phyloP scores from a whole-genome alignment of 768 basidiomycete genomes.

The Mycena sanguinolenta region DNA sequence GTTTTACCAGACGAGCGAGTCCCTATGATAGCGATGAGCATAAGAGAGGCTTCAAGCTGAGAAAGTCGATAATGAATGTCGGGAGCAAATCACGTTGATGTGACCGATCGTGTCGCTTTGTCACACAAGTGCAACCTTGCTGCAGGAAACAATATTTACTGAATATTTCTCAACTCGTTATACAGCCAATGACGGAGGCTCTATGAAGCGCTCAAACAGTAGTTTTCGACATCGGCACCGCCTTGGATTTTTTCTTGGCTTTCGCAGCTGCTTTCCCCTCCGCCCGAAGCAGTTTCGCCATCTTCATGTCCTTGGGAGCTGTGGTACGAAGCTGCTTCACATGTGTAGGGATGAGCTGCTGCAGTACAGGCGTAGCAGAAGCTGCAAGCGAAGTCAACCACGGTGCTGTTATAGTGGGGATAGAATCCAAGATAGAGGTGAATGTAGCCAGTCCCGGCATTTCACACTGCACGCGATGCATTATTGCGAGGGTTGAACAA shows the following conservation, averaged over 20 bases:
- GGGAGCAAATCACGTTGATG: not conserved
- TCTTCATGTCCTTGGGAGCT: conserved; percentile 84
- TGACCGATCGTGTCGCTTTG: conserved; percentile 2
- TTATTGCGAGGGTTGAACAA: conserved; percentile 14
- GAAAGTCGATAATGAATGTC: no score
- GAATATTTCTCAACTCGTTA: not conserved
- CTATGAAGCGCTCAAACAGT: not conserved
- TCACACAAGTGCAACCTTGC: not conserved
- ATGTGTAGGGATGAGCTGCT: conserved; percentile 73
- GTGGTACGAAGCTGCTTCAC: conserved; percentile 86
- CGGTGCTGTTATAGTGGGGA: conserved; percentile 72
- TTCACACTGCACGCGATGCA: conserved; percentile 48
- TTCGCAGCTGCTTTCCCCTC: conserved; percentile 66
- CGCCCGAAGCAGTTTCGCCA: conserved; percentile 69
- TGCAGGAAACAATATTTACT: no score
- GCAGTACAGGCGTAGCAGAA: conserved; percentile 31
- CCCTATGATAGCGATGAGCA: conserved; percentile 38
- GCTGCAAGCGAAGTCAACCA: conserved; percentile 65
- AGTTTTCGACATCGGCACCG: not conserved
- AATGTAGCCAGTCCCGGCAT: conserved; percentile 55
- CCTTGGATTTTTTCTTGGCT: conserved; percentile 41
- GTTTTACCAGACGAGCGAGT: conserved; percentile 66
- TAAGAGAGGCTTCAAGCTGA: not conserved
- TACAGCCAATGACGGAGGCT: not conserved
- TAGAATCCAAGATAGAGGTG: conserved; percentile 56